These are phyloP conservation scores for Acorus calamus DNA, from an alignment of 106 monocot species.

Conservation along the genomic window DNA sequence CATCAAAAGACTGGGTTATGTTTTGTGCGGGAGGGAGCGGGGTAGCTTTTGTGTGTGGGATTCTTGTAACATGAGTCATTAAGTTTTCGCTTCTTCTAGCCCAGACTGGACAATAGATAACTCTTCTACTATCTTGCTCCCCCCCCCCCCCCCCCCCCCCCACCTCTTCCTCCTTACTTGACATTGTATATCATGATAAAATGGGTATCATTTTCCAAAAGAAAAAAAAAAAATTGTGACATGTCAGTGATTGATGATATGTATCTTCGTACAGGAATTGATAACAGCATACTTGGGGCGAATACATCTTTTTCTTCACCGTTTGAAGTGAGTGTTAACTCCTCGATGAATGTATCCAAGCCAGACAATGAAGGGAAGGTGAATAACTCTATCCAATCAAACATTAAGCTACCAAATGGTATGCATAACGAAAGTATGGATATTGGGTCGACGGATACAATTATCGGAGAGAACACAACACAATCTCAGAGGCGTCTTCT, in stretches of 20 bases:
- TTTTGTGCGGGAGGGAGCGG: too few species aligned
- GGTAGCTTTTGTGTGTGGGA: too few species aligned
- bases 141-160: too few species aligned
- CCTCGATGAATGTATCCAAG: conserved; percentile 31
- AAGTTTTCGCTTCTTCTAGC: too few species aligned
- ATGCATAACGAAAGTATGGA: conserved; percentile 9
- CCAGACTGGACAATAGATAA: too few species aligned
- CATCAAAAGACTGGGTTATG: too few species aligned
- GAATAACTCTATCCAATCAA: conserved; percentile 12
- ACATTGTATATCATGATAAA: too few species aligned
- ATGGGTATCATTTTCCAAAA: too few species aligned
- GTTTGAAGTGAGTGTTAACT: conserved; percentile 4
- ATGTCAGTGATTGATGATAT: neutral
- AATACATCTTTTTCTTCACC: conserved; percentile 22
- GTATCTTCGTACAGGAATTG: conserved; percentile 20
- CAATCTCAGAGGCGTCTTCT: conserved; percentile 74
- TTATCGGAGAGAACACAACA: conserved; percentile 27
- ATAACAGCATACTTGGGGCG: neutral
- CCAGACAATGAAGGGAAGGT: conserved; percentile 12
- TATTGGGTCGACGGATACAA: conserved; percentile 18
- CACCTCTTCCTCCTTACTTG: too few species aligned
- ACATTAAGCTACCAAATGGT: conserved; percentile 14
- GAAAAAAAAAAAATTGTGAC: too few species aligned
- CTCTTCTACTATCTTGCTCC: too few species aligned
- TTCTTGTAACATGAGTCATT: too few species aligned